Conservation (phyloP, 177 flowering plant genomes). For the Vitis hybrid region DNA sequence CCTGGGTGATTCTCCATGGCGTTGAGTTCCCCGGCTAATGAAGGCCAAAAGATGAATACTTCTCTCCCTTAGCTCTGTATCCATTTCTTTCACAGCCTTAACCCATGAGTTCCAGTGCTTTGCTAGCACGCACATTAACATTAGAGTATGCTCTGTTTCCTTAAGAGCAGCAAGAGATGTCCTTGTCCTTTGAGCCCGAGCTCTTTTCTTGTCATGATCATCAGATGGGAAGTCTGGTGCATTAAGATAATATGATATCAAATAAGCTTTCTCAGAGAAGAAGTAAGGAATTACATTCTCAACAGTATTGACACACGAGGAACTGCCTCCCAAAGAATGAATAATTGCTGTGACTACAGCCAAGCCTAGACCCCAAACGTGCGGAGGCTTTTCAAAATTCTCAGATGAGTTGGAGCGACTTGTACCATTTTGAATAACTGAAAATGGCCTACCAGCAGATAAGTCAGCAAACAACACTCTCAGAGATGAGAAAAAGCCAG, state of each 20-base stretch:
- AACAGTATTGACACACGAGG: constrained; percentile 42
- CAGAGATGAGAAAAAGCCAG: constrained; percentile 60
- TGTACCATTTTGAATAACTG: constrained; percentile 25
- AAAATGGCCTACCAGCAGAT: constrained; percentile 31
- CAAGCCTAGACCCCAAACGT: constrained; percentile 80
- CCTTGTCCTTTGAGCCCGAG: constrained; percentile 51
- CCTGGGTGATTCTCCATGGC: constrained; percentile 51
- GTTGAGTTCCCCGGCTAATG: constrained; percentile 71
- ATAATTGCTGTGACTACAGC: constrained; percentile 75
- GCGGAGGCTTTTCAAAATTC: constrained; percentile 46
- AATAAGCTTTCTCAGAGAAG: constrained; percentile 65
- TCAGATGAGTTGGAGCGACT: constrained; percentile 21
- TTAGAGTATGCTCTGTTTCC: constrained; percentile 76
- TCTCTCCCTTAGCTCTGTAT: constrained; percentile 75
- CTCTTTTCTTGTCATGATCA: constrained; percentile 74
- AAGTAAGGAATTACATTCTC: constrained; percentile 61
- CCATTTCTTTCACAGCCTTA: constrained; percentile 64
- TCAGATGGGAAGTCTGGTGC: constrained; percentile 72
- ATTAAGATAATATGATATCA: constrained; percentile 59
- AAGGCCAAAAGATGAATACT: constrained; percentile 89
- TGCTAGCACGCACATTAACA: constrained; percentile 73
- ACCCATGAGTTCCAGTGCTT: constrained; percentile 71
- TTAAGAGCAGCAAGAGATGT: constrained; percentile 58
- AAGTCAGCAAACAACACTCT: constrained; percentile 48
- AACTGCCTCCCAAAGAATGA: constrained; percentile 64